Conservation (phyloP, 1,284 basidiomycete genomes). For the Polyporus tsugae region DNA sequence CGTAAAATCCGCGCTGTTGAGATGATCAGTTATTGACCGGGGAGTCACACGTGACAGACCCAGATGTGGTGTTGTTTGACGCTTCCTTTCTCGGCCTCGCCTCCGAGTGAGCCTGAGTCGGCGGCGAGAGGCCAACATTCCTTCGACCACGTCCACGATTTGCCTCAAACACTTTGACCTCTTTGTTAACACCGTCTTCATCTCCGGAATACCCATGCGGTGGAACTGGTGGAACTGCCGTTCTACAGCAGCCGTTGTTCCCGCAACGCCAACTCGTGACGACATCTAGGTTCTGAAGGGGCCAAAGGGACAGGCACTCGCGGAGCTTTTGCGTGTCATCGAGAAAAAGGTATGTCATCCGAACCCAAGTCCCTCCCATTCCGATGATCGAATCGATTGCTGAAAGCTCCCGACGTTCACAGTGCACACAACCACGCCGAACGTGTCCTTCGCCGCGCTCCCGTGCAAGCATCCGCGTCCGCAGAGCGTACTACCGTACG, state of each 20-base stretch:
- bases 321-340: constrained; percentile 24
- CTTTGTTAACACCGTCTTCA: constrained; percentile 4
- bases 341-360: constrained; percentile 25
- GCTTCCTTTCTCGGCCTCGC: constrained; percentile 8
- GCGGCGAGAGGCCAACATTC: neutral
- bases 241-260: constrained; percentile 7
- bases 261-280: constrained; percentile 23
- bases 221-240: neutral
- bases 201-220: neutral
- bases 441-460: neutral
- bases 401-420: constrained; percentile 10
- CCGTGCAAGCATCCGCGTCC: neutral
- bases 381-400: constrained; percentile 17
- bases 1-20: constrained; percentile 20
- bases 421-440: constrained; percentile 6
- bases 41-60: constrained; percentile 30
- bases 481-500: neutral
- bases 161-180: constrained; percentile 2
- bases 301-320: constrained; percentile 31
- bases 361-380: neutral
- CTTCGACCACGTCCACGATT: constrained; percentile 12
- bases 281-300: constrained; percentile 16
- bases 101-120: neutral
- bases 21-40: constrained; percentile 25
- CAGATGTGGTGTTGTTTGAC: constrained; percentile 22